Conservation (phyloP, 345 rosid species). For the Murraya koenigii region DNA sequence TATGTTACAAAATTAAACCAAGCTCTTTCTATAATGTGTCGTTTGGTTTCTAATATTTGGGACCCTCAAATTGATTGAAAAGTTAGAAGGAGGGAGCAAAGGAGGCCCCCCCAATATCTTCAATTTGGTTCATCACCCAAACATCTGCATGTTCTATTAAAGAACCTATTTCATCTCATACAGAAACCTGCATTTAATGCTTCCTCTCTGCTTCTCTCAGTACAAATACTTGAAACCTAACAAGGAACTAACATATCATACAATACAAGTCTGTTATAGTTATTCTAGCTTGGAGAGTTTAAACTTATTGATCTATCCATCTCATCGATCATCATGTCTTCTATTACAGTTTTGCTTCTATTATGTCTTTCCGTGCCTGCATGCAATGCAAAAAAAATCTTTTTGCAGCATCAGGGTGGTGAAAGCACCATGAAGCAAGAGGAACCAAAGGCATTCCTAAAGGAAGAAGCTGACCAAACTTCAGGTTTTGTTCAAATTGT, state of each 20-base stretch:
- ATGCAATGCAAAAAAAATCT: slow-evolving; percentile 28
- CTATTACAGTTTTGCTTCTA: slow-evolving; percentile 21
- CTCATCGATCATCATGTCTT: slow-evolving; percentile 27
- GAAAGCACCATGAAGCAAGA: slow-evolving; percentile 17
- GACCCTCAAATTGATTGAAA: slow-evolving; percentile 19
- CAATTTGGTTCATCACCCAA: slow-evolving; percentile 36
- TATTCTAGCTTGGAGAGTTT: background rate
- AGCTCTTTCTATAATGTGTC: slow-evolving; percentile 4
- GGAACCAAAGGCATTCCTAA: background rate
- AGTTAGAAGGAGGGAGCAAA: slow-evolving; percentile 21
- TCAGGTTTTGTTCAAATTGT: slow-evolving; percentile 25
- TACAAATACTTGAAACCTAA: slow-evolving; percentile 36
- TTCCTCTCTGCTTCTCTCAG: slow-evolving; percentile 22
- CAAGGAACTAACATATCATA: slow-evolving; percentile 10
- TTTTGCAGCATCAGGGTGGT: slow-evolving; percentile 12
- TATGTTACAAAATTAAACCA: background rate
- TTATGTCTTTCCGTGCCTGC: slow-evolving; percentile 42
- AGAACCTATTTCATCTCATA: slow-evolving; percentile 29
- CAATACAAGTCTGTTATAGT: background rate
- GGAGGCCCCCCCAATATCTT: slow-evolving; percentile 37
- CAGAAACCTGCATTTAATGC: slow-evolving; percentile 53
- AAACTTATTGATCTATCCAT: background rate
- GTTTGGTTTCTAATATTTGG: background rate
- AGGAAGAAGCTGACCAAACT: slow-evolving; percentile 15
- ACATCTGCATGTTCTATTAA: slow-evolving; percentile 62